These are phyloP conservation scores for Nigrospora osmanthi DNA, from an alignment of 2,329 filamentous ascomycete species.

Conservation along the genomic window DNA sequence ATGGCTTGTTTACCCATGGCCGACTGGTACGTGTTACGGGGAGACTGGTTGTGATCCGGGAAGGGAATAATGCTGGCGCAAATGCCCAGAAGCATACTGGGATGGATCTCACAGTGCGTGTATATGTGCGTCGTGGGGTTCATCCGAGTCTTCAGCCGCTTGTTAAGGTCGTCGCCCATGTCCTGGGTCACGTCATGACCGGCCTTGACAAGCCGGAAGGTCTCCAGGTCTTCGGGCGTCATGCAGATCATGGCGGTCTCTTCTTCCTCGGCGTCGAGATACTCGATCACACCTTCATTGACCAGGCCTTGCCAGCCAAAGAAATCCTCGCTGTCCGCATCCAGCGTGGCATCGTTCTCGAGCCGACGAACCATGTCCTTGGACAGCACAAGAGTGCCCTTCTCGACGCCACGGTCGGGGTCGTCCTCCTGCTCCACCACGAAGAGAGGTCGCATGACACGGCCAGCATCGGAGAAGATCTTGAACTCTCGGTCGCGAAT, in stretches of 20 bases:
- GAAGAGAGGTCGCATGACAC: constrained; percentile 89
- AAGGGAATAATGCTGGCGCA: constrained; percentile 99
- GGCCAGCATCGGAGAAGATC: constrained; percentile 93
- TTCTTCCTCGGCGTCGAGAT: constrained; percentile 95
- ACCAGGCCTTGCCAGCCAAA: constrained; percentile 88
- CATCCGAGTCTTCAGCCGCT: constrained; percentile 78
- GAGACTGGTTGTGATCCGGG: constrained; percentile 97
- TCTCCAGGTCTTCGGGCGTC: constrained; percentile 90
- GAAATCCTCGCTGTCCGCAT: constrained; percentile 50
- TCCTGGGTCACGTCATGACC: constrained; percentile 58
- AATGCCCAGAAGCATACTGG: constrained; percentile 97
- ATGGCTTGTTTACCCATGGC: constrained; percentile 99
- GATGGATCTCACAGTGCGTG: constrained; percentile 98
- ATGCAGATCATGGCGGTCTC: constrained; percentile 99
- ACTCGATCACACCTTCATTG: constrained; percentile 81
- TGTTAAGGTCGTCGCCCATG: constrained; percentile 61
- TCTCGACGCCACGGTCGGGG: constrained; percentile 45
- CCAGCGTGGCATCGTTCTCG: constrained; percentile 62
- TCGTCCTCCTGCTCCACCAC: constrained; percentile 86
- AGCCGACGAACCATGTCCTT: constrained; percentile 74
- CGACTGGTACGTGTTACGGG: constrained; percentile 97
- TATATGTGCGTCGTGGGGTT: constrained; percentile 86
- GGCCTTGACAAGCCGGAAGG: constrained; percentile 61
- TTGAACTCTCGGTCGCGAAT: constrained; percentile 98
- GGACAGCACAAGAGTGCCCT: constrained; percentile 72